These are phyloP conservation scores for Boletus sp. DNA, from an alignment of 1,284 basidiomycete genomes.

Conservation along the genomic window DNA sequence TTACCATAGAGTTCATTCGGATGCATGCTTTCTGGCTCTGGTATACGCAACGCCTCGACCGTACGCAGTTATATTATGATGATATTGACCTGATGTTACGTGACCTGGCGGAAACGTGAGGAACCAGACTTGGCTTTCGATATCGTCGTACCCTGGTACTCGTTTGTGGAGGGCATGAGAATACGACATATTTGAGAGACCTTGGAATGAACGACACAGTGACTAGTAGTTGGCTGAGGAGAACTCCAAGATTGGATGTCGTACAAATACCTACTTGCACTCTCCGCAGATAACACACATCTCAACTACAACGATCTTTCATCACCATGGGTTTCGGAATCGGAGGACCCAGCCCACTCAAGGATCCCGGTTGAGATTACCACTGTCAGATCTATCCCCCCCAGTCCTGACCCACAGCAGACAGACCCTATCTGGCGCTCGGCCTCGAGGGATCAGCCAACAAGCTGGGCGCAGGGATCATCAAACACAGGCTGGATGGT, in stretches of 20 bases:
- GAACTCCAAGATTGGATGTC: neutral
- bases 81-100: slow-evolving; percentile 5
- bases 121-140: neutral
- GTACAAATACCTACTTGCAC: too few species aligned
- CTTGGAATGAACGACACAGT: too few species aligned
- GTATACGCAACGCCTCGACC: slow-evolving; percentile 8
- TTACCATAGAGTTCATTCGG: slow-evolving; percentile 26
- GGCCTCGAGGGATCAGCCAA: slow-evolving; percentile 96
- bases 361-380: slow-evolving; percentile 34
- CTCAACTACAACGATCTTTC: neutral
- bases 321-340: slow-evolving; percentile 15
- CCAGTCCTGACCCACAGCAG: slow-evolving; percentile 35
- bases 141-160: neutral
- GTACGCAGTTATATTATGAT: slow-evolving; percentile 24
- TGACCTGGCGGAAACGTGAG: neutral
- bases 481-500: slow-evolving; percentile 75
- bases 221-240: too few species aligned
- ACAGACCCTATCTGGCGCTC: slow-evolving; percentile 66
- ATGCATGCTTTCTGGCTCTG: slow-evolving; percentile 17
- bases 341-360: slow-evolving; percentile 23
- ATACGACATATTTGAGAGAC: too few species aligned
- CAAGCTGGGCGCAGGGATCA: slow-evolving; percentile 95
- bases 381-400: slow-evolving; percentile 5
- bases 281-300: neutral
- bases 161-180: too few species aligned